These are phyloP conservation scores for Phanerochaete carnosa DNA, from an alignment of 768 basidiomycete genomes.

Conservation along the genomic window DNA sequence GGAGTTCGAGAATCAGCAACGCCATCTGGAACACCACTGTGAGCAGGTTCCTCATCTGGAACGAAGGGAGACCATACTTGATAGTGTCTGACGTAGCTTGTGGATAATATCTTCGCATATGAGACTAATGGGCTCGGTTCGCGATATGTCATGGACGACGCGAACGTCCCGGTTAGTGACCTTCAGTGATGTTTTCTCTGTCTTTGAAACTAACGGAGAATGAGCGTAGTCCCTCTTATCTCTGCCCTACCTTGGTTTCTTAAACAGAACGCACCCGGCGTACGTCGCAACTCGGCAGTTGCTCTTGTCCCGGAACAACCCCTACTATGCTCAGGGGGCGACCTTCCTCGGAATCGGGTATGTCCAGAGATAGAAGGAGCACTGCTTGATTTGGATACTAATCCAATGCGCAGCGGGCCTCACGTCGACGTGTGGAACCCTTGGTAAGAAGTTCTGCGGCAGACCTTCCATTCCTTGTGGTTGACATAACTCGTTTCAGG, in stretches of 20 bases:
- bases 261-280: constrained; percentile 52
- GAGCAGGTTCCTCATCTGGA: constrained; percentile 12
- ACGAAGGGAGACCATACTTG: background rate
- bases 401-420: constrained; percentile 52
- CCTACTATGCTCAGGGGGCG: constrained; percentile 63
- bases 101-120: constrained; percentile 69
- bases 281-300: constrained; percentile 65
- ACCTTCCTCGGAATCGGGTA: constrained; percentile 71
- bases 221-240: constrained; percentile 62
- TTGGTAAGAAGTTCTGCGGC: constrained; percentile 41
- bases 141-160: constrained; percentile 81
- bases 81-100: constrained; percentile 37
- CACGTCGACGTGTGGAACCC: constrained; percentile 72
- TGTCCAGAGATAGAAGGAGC: constrained; percentile 17
- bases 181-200: background rate
- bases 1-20: constrained; percentile 53
- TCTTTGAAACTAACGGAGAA: background rate
- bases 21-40: constrained; percentile 67
- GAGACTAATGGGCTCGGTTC: constrained; percentile 74
- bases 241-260: constrained; percentile 75
- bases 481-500: constrained; percentile 32
- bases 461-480: background rate
- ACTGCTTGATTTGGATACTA: background rate
- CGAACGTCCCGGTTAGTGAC: constrained; percentile 70
- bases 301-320: constrained; percentile 61